Percentiles rank a stretch among this genome's conserved stretches.
phyloP scores from a whole-genome alignment of 225 moss, liverwort and hornwort species.

The Rhytidiadelphus loreus region DNA sequence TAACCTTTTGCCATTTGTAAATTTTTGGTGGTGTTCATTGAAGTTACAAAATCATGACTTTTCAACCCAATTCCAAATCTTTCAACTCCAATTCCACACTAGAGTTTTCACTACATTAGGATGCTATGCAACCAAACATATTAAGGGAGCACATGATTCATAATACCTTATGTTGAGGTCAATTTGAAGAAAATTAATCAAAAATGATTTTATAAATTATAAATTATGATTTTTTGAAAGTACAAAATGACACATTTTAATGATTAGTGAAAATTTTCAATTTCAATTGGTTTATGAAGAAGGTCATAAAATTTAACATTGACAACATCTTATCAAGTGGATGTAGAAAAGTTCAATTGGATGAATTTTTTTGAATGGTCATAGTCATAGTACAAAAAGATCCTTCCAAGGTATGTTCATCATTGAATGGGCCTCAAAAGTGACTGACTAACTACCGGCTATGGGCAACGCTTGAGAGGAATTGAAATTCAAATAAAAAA shows the following conservation, averaged over 20 bases:
- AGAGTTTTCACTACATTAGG: not conserved
- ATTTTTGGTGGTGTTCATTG: not conserved
- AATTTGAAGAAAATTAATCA: not conserved
- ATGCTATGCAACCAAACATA: not conserved
- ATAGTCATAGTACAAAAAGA: too few relatives aligned
- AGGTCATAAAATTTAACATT: too few relatives aligned
- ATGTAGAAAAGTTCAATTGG: not conserved
- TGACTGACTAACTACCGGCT: too few relatives aligned
- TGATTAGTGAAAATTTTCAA: too few relatives aligned
- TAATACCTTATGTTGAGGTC: fast-evolving
- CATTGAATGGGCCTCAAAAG: too few relatives aligned
- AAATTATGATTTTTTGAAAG: not conserved
- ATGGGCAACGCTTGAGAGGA: too few relatives aligned
- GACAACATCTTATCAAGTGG: too few relatives aligned
- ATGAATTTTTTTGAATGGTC: not conserved
- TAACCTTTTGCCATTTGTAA: too few relatives aligned
- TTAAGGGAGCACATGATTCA: not conserved
- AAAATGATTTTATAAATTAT: not conserved
- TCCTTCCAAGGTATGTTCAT: not conserved
- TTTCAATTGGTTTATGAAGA: too few relatives aligned
- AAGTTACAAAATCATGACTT: not conserved
- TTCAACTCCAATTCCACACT: not conserved
- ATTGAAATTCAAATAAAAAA: too few relatives aligned
- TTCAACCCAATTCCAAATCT: not conserved
- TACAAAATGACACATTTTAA: not conserved